Percentiles rank a stretch among this genome's conserved stretches.
phyloP scores from a whole-genome alignment of 768 basidiomycete genomes.

The Myochromella boudieri region DNA sequence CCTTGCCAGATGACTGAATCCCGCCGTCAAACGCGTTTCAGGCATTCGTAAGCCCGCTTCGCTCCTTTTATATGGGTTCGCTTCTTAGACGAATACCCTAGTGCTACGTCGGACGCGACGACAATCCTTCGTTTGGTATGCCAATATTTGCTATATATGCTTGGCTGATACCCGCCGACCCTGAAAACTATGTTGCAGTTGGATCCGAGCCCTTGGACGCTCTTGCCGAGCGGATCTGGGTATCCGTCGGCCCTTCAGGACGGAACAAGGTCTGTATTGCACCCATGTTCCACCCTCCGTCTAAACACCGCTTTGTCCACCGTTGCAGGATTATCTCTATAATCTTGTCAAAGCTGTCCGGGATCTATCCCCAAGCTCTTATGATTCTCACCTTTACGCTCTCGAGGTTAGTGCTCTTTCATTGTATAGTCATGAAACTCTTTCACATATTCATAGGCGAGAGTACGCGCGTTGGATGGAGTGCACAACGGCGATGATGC shows the following conservation, averaged over 20 bases:
- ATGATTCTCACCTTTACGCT: conserved; percentile 74
- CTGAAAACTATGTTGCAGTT: conserved; percentile 42
- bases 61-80: no score
- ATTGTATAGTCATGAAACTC: not conserved
- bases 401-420: conserved; percentile 58
- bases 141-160: not conserved
- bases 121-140: conserved; percentile 89
- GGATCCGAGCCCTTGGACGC: conserved; percentile 77
- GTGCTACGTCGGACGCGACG: conserved; percentile 86
- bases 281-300: not conserved
- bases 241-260: conserved; percentile 83
- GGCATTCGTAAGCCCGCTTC: no score
- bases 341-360: conserved; percentile 71
- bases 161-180: not conserved
- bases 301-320: not conserved
- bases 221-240: conserved; percentile 71
- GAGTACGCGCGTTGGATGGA: conserved; percentile 19
- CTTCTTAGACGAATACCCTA: conserved; percentile 22
- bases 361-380: conserved; percentile 69
- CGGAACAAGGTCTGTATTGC: conserved; percentile 72
- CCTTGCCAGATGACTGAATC: conserved; percentile 6
- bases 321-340: conserved; percentile 82
- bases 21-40: no score
- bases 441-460: conserved; percentile 6
- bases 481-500: not conserved